Evolutionary conservation across 176 grass and related monocot genomes (phyloP).

Genomic region (Puya raimondii): DNA sequence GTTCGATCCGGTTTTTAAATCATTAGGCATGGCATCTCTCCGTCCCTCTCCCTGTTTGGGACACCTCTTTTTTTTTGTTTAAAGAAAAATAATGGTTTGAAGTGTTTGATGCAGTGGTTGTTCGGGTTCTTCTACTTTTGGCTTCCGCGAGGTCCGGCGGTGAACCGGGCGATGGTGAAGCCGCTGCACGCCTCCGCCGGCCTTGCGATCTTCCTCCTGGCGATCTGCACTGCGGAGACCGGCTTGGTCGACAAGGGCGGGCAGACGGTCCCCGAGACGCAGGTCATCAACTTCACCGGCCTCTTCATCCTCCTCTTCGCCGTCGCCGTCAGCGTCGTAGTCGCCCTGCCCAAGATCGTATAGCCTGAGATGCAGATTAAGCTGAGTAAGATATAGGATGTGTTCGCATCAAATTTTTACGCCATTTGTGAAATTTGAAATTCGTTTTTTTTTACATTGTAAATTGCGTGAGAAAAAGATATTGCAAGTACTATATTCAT

Average conservation of each 20-base stretch:
- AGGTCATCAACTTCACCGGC: conserved; percentile 76
- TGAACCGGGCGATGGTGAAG: conserved; percentile 4
- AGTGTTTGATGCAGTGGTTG: conserved; percentile 47
- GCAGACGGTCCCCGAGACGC: conserved; percentile 32
- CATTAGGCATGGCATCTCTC: neutral
- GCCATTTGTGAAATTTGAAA: no score
- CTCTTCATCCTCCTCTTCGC: conserved; percentile 76
- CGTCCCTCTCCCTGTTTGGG: no score
- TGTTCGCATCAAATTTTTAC: no score
- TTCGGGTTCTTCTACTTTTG: conserved; percentile 73
- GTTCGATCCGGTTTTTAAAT: no score
- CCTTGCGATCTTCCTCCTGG: conserved; percentile 65
- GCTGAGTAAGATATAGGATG: no score
- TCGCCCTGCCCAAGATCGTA: conserved; percentile 37
- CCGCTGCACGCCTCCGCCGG: conserved; percentile 46
- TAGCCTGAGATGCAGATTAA: neutral
- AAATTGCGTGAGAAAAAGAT: no score
- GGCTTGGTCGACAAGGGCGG: conserved; percentile 67
- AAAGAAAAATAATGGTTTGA: no score
- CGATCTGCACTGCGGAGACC: conserved; percentile 69
- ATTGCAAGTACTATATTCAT: no score
- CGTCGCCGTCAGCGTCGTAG: conserved; percentile 36
- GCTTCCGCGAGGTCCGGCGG: conserved; percentile 24
- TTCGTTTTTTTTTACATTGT: no score
- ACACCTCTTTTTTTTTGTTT: neutral